A percentile compares a stretch with the other conserved stretches of the same genome.
Conservation (phyloP, 176 grass and related monocot species). For the Thalia dealbata region DNA sequence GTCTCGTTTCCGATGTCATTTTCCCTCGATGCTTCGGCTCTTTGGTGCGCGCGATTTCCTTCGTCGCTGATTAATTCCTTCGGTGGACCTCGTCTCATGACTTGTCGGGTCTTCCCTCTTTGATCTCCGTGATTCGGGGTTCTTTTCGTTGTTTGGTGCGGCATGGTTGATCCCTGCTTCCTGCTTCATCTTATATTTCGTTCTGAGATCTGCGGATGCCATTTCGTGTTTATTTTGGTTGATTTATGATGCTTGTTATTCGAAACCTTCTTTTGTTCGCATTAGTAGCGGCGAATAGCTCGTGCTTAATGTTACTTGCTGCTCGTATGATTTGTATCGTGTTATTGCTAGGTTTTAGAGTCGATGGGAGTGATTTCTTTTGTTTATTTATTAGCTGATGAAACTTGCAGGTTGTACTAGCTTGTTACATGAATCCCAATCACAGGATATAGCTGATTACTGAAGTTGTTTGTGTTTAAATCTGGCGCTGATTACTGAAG, state of each 20-base stretch:
- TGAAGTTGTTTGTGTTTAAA: background rate
- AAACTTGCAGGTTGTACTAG: too few relatives aligned
- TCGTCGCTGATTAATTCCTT: background rate
- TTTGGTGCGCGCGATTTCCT: background rate
- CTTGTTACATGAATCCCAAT: too few relatives aligned
- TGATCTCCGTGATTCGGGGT: background rate
- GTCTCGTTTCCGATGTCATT: background rate
- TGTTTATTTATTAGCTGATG: too few relatives aligned
- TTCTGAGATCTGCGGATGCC: background rate
- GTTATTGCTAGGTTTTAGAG: background rate
- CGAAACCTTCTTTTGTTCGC: background rate
- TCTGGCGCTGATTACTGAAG: background rate
- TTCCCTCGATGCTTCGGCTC: background rate
- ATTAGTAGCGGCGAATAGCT: background rate
- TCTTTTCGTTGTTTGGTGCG: background rate
- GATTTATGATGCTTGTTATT: background rate
- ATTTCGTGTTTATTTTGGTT: background rate
- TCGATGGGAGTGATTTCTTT: background rate
- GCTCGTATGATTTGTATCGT: background rate
- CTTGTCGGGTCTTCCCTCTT: background rate
- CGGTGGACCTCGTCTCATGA: too few relatives aligned
- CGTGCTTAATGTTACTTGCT: background rate
- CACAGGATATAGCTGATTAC: background rate
- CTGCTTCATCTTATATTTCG: background rate
- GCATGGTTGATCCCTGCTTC: background rate